Percentiles rank a stretch among this genome's conserved stretches.
Evolutionary conservation across 2,329 filamentous ascomycete species (phyloP).

Genomic region (Clarireedia monteithiana): DNA sequence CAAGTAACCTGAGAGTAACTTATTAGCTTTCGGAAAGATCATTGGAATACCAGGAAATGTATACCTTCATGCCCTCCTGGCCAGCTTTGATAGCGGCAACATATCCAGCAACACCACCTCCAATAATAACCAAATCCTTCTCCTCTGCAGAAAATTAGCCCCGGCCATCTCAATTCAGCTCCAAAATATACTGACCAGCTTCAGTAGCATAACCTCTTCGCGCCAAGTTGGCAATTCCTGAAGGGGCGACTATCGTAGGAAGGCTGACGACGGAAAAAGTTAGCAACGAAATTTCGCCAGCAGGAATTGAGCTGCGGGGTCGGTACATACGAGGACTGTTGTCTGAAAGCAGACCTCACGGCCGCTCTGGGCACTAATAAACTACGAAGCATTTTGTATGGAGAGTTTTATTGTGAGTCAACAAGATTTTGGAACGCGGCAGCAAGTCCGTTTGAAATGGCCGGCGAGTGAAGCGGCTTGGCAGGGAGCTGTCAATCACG

Average conservation of each 20-base stretch:
- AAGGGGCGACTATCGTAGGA: constrained; percentile 40
- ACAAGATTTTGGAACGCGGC: constrained; percentile 7
- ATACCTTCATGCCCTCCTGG: constrained; percentile 91
- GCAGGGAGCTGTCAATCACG: not conserved
- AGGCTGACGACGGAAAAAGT: constrained; percentile 34
- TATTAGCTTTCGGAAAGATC: constrained; percentile 13
- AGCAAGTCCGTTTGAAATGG: constrained; percentile 8
- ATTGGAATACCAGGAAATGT: constrained; percentile 13
- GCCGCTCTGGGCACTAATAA: constrained; percentile 52
- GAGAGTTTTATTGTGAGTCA: constrained; percentile 14
- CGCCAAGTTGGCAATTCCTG: constrained; percentile 45
- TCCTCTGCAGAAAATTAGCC: constrained; percentile 65
- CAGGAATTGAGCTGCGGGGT: constrained; percentile 10
- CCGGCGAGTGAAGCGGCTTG: constrained; percentile 3
- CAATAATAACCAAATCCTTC: constrained; percentile 95
- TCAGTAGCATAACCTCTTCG: constrained; percentile 50
- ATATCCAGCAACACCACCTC: constrained; percentile 96
- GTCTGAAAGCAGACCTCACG: constrained; percentile 48
- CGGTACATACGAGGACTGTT: constrained; percentile 41
- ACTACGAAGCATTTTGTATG: constrained; percentile 48
- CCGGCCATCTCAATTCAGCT: constrained; percentile 40
- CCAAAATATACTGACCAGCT: constrained; percentile 24
- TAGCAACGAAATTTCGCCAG: constrained; percentile 2
- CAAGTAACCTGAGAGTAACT: constrained; percentile 64
- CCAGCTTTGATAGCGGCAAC: constrained; percentile 98